Evolutionary conservation across 768 basidiomycete species (phyloP).

Genomic region (Dacryopinax spathularia): DNA sequence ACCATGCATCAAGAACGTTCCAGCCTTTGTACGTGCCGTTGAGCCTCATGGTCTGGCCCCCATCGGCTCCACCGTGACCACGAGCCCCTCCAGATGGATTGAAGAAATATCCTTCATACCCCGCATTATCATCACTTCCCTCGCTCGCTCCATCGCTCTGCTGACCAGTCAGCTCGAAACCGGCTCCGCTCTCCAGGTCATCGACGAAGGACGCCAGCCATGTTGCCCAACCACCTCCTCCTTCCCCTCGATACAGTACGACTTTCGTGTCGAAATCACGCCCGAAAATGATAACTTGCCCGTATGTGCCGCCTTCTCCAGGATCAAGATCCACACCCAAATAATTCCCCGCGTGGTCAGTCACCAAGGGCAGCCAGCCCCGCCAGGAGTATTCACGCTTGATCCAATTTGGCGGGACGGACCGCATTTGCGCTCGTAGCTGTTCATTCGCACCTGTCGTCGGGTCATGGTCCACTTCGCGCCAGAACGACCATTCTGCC

Average conservation of each 20-base stretch:
- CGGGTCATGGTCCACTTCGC: constrained; percentile 83
- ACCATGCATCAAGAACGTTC: constrained; percentile 87
- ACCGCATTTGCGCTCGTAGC: constrained; percentile 65
- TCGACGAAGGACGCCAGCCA: constrained; percentile 88
- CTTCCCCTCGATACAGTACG: constrained; percentile 85
- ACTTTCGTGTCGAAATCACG: constrained; percentile 97
- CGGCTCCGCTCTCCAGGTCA: constrained; percentile 80
- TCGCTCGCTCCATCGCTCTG: constrained; percentile 41
- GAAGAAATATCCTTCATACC: constrained; percentile 78
- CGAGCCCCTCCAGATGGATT: constrained; percentile 57
- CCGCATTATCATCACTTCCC: constrained; percentile 68
- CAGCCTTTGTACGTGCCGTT: constrained; percentile 82
- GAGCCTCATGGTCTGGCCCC: constrained; percentile 53
- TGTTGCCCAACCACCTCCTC: constrained; percentile 81
- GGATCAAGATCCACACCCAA: constrained; percentile 91
- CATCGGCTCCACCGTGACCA: constrained; percentile 65
- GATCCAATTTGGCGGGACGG: constrained; percentile 81
- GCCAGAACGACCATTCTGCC: constrained; percentile 94
- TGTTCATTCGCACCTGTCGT: constrained; percentile 62
- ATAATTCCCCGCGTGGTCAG: constrained; percentile 91
- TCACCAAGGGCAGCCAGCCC: constrained; percentile 92
- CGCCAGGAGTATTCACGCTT: constrained; percentile 79
- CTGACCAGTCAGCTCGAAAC: constrained; percentile 57
- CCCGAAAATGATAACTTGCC: constrained; percentile 98
- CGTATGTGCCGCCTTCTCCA: constrained; percentile 52